Percentiles rank a stretch among this genome's conserved stretches.
Evolutionary conservation across 345 rosid species (phyloP).

Genomic region (Kernera saxatilis): DNA sequence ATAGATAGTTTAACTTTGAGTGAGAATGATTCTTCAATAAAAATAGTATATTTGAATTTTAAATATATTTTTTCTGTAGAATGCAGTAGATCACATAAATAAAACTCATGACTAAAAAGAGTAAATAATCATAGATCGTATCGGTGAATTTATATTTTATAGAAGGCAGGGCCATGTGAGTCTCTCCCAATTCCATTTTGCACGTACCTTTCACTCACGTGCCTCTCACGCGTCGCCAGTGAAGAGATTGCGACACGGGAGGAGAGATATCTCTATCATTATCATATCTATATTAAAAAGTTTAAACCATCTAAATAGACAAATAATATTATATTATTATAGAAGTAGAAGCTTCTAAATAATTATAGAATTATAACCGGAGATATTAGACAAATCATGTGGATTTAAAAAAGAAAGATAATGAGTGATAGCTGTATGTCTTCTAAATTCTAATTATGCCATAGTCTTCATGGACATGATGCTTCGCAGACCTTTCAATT

Average conservation of each 20-base stretch:
- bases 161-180: conserved; percentile 27
- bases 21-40: neutral
- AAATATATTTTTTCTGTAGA: neutral
- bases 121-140: conserved; percentile 3
- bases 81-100: conserved; percentile 4
- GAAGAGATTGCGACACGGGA: conserved; percentile 25
- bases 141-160: conserved; percentile 7
- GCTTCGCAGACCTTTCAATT: conserved; percentile 11
- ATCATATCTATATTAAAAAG: neutral
- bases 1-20: neutral
- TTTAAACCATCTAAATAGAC: neutral
- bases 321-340: neutral
- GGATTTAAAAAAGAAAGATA: conserved; percentile 1
- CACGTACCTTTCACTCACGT: conserved; percentile 32
- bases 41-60: neutral
- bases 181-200: neutral
- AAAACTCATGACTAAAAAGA: neutral
- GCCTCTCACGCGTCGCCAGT: conserved; percentile 32
- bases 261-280: conserved; percentile 23
- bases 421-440: conserved; percentile 22
- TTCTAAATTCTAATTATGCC: neutral
- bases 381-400: conserved; percentile 22
- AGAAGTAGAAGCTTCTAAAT: conserved; percentile 23
- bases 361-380: neutral
- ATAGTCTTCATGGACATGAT: conserved; percentile 14